A percentile compares a stretch with the other conserved stretches of the same genome.
These are phyloP conservation scores for Irpex sp. DNA, from an alignment of 1,284 basidiomycete genomes.

Conservation along the genomic window DNA sequence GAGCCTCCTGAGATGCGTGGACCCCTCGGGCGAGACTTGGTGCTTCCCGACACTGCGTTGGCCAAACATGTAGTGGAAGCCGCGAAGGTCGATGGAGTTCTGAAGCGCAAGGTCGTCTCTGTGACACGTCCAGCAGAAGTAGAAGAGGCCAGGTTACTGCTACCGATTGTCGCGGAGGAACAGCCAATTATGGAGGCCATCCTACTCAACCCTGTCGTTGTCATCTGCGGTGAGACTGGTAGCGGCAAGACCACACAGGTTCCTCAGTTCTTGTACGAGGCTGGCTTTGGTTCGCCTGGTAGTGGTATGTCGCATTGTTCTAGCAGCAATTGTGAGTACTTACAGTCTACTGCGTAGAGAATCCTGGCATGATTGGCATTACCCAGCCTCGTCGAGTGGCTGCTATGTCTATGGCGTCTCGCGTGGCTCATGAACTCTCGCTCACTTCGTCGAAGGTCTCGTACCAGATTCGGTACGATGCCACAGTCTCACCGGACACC, in stretches of 20 bases:
- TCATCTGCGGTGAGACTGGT: slow-evolving; percentile 86
- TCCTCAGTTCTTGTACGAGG: slow-evolving; percentile 91
- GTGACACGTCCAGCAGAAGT: slow-evolving; percentile 74
- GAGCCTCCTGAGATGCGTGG: slow-evolving; percentile 49
- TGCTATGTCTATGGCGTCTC: slow-evolving; percentile 92
- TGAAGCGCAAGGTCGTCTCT: slow-evolving; percentile 45
- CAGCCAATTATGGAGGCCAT: slow-evolving; percentile 94
- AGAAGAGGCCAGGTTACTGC: slow-evolving; percentile 71
- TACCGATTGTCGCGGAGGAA: slow-evolving; percentile 94
- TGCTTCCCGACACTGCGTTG: slow-evolving; percentile 60
- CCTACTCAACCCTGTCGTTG: slow-evolving; percentile 75
- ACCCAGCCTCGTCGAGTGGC: slow-evolving; percentile 98
- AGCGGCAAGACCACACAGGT: slow-evolving; percentile 99
- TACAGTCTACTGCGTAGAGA: slow-evolving; percentile 51
- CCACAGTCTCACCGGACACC: slow-evolving; percentile 85
- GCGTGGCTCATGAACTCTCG: slow-evolving; percentile 87
- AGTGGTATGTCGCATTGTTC: slow-evolving; percentile 52
- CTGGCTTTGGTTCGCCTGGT: slow-evolving; percentile 85
- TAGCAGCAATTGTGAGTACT: not conserved
- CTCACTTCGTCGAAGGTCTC: slow-evolving; percentile 81
- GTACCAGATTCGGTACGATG: slow-evolving; percentile 97
- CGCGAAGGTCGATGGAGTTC: slow-evolving; percentile 18
- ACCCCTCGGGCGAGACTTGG: slow-evolving; percentile 64
- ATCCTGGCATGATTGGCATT: slow-evolving; percentile 97
- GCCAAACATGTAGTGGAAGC: slow-evolving; percentile 45